Base-by-base conservation (phyloP, 2,329 filamentous ascomycete species). In the Cladosporium oxysporum region DNA sequence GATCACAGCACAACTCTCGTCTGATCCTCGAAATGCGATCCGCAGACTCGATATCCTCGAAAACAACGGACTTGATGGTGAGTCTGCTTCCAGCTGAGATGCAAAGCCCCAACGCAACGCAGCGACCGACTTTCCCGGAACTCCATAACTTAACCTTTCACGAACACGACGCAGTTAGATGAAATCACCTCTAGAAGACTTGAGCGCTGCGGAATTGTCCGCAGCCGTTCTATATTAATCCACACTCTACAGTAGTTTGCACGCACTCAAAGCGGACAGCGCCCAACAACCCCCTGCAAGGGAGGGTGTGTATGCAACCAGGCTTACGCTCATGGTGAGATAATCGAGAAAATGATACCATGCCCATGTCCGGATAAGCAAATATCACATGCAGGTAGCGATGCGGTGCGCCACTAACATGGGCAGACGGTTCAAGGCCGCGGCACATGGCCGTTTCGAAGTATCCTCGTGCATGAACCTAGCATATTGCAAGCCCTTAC, bases 381-480 rank as follows among this genome's bases (percentile, higher is more conserved):
- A 33, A 23, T 55, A 55, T 55, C 18, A 55, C 52, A 55, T 55
- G 29, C 52, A 21, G 8, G 52, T 18, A 18, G 50, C 50, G 50
- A 31, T 44, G 18, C 37, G 37, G 18, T 44, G 37, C 53, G 53
- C 53, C 53, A 58, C 53, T 35, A n/a, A 58, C 21, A 35, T n/a
- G 53, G 12, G 53, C 53, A 23, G 53, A 26, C 10, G 14, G 18
- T n/a, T 21, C 14, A 21, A 21, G 31, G 52, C 52, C 52, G 52
- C 52, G 52, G 52, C 28, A 52, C 14, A 52, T 29, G 7, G n/a
- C n/a, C n/a, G 41, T 47, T 12, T 33, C 52, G n/a, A 55, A 55
- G 52, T 55, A 33, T 8, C 28, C 29, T 58, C 55, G 29, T 58
- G 55, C 55, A 58, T 58, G 55, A 58, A 58, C 55, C 33, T 58